Evolutionary conservation across 208 protist species (phyloP), one percentile per base, ranked within the genome.

Genomic region (Eutreptiella sp.): DNA sequence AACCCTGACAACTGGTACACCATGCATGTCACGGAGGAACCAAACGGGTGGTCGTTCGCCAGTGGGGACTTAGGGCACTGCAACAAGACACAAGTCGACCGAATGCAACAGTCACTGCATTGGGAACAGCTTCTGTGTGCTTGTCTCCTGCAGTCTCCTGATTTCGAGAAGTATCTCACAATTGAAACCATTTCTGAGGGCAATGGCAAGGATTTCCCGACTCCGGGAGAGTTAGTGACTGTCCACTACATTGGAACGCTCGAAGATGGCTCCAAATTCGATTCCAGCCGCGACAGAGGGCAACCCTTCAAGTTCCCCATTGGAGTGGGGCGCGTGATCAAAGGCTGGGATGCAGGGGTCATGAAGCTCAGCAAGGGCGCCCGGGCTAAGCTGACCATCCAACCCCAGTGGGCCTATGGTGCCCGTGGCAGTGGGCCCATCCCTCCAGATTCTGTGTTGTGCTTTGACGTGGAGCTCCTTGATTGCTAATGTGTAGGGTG

Each of bases 301-400:
- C 82, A 82, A 68, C 88, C 89, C 0, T 92, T 93, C 73, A 83
- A 90, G 28, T 94, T 94, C 57, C 76, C 80, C 39, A 81, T 94
- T 0, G 87, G 85, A 16, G 82, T 80, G 43, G 89, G 88, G 16
- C 77, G 94, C 72, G 89, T 94, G 9, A 84, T 94, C 53, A 83
- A 88, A 50, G 89, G 89, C 27, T 94, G 89, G 87, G 89, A 94
- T 58, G 83, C 91, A 68, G 89, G 89, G 16, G 88, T 94, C 46
- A 61, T 88, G 29, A 79, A 89, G 62, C 93, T 94, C 87, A 87
- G 76, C 24, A 85, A 90, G 52, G 89, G 89, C 2, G 89, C 93
- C 75, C 70, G 81, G 38, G 86, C 86, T 63, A 87, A 85, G 60
- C 69, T 94, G 55, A 94, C 85, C 23, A 90, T 89, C 75, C 76